Base-by-base conservation (phyloP, 768 basidiomycete species). In the Suillus paluster region DNA sequence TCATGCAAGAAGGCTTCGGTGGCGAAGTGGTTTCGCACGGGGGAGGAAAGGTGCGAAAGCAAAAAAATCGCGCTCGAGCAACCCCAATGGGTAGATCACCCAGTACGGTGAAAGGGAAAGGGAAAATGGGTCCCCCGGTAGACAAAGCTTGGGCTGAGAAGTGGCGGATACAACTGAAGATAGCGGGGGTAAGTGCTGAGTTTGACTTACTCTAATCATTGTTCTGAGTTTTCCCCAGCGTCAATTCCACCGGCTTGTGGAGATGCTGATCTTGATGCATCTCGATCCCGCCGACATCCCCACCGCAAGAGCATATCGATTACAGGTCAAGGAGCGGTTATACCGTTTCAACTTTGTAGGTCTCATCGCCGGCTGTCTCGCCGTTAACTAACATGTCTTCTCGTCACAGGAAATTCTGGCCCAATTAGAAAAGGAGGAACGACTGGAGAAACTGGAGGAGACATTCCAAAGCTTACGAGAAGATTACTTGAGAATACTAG, bases 331-430 rank as follows among this genome's bases (percentile, higher is more conserved):
- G 77, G 95, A 97, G 74, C 85, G 97, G 41, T 75, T 99, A 48
- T 98, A 92, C 71, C 84, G 95, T 23, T 98, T 98, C 78, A 99
- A 99, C 77, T 97, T 89, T 73, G 95, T 95, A 69, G 70, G 91
- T 82, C 1, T 17, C 21, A 4, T 50, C 15, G 6, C 23, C 30
- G 19, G 3, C 6, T 53, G 33, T 21, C 30, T 21, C 39, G 50
- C 34, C 33, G 19, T 41, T 63, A 15, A 30, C 54, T 66, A 14
- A 56, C 41, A 21, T 59, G 27, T 48, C 53, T n/a, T 30, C 42
- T 10, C 12, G 25, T 48, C 5, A 25, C 70, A 96, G 94, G 94
- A 96, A 80, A 84, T 91, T 57, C 83, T 99, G 49, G 87, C 86
- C 57, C 95, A 96, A 70, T 79, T 98, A 61, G 93, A 96, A 61